phyloP scores from a whole-genome alignment of 2,329 filamentous ascomycete genomes.

The Cladophialophora chaetospira region DNA sequence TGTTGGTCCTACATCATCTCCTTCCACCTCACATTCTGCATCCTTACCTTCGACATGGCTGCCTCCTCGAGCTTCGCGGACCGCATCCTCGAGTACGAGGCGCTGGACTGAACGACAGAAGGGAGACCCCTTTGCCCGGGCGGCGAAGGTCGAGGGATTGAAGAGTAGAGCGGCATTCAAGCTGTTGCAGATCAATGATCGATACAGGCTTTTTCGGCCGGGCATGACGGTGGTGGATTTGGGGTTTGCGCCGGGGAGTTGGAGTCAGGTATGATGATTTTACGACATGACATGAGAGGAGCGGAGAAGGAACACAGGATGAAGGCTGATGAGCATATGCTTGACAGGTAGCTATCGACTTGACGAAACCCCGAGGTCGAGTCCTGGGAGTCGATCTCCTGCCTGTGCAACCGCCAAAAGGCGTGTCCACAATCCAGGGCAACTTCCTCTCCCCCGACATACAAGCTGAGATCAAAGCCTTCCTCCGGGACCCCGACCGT shows the following conservation, averaged over 20 bases:
- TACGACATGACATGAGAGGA: background rate
- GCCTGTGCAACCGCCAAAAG: constrained; percentile 83
- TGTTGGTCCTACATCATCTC: constrained; percentile 33
- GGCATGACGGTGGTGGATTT: constrained; percentile 90
- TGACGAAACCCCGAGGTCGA: constrained; percentile 73
- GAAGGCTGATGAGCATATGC: background rate
- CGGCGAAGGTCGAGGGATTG: constrained; percentile 75
- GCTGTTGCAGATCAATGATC: constrained; percentile 82
- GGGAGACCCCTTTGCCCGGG: constrained; percentile 69
- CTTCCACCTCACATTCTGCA: constrained; percentile 28
- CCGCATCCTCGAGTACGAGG: constrained; percentile 21
- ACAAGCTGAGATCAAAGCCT: constrained; percentile 74
- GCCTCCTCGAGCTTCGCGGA: constrained; percentile 15
- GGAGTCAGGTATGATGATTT: constrained; percentile 61
- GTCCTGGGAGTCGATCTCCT: constrained; percentile 94
- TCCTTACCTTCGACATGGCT: constrained; percentile 20
- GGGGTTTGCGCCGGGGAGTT: constrained; percentile 76
- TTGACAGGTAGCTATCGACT: constrained; percentile 73
- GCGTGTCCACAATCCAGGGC: constrained; percentile 92
- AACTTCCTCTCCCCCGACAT: constrained; percentile 79
- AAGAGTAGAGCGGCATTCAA: constrained; percentile 95
- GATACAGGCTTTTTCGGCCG: constrained; percentile 74
- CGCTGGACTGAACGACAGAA: constrained; percentile 78
- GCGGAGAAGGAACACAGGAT: background rate
- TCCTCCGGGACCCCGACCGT: constrained; percentile 66